A percentile compares a stretch with the other conserved stretches of the same genome.
Conservation (phyloP, 441 rosid species). For the Populus hybrid region DNA sequence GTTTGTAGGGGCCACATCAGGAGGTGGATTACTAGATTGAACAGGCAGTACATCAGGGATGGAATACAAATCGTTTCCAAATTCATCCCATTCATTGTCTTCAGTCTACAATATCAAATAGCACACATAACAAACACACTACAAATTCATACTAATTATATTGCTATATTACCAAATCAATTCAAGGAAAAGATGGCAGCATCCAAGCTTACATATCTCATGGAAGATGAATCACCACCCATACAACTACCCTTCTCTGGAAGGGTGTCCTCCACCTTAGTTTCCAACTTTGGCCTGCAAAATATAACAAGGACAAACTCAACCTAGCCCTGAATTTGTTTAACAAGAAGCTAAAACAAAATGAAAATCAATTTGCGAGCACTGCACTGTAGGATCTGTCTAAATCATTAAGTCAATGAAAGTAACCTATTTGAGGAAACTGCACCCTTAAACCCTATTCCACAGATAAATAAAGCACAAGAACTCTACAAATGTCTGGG, state of each 20-base stretch:
- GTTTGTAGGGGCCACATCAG: conserved; percentile 58
- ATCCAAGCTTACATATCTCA: conserved; percentile 59
- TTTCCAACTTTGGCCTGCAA: conserved; percentile 69
- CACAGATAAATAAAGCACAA: neutral
- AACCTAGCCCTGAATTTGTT: conserved; percentile 25
- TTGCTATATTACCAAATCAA: too few relatives aligned
- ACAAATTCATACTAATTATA: neutral
- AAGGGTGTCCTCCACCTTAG: conserved; percentile 42
- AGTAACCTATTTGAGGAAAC: neutral
- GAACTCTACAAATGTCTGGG: neutral
- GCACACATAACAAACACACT: neutral
- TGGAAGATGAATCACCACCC: conserved; percentile 53
- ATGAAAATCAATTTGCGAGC: neutral
- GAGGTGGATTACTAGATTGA: conserved; percentile 47
- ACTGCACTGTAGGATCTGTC: neutral
- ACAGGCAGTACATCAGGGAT: conserved; percentile 66
- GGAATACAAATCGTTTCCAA: conserved; percentile 91
- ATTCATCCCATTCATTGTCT: conserved; percentile 91
- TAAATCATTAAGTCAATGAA: neutral
- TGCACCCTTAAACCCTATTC: neutral
- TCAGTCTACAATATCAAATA: conserved; percentile 50
- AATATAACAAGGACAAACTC: conserved; percentile 26
- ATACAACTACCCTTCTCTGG: conserved; percentile 47
- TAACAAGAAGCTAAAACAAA: conserved; percentile 3
- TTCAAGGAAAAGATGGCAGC: neutral